Base-by-base conservation (phyloP, 805 yeast genomes). In the Candida argentea region DNA sequence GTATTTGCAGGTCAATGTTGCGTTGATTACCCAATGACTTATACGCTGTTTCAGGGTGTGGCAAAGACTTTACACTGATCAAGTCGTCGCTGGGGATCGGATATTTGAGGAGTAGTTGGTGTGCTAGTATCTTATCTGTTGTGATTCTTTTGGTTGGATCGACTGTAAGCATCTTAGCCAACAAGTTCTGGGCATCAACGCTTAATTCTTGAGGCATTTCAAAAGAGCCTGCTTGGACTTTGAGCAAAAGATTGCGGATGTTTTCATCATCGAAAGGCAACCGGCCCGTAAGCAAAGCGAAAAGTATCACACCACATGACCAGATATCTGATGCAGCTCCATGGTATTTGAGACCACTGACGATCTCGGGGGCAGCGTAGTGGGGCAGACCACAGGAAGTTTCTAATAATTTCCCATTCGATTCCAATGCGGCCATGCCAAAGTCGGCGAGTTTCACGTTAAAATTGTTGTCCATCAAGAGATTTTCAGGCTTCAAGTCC, bases 371-470 rank as follows among this genome's bases (percentile, higher is more conserved):
- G 3, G 93, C 82, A 5, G 91, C 91, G 51, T 82, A 82, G 57
- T 82, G 93, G 12, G 93, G 93, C 14, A 87, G 78, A 4, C 93
- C 93, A 58, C 93, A 82, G 10, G 84, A 74, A 4, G 93, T 82
- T 50, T 79, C 85, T 29, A 82, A 58, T 30, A 82, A 55, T 48
- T 71, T 70, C 30, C 76, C 83, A 32, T 73, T 73, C 36, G 75
- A 67, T 48, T 82, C 89, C 35, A 82, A 59, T 14, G 91, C 91
- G 16, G 93, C 93, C 93, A 82, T 82, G 31, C 93, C 93, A 46
- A 82, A 82, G 55, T 82, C 93, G 3, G 91, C 91, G 39, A 82
- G 73, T 44, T 81, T 81, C 30, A 82, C 78, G 39, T 73, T 76
- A 35, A 73, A 66, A 31, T 72, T 65, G 26, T 68, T 65, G 52